Evolutionary conservation across 2,329 filamentous ascomycete genomes (phyloP).

Genomic region (Dryadomyces quercivorus): DNA sequence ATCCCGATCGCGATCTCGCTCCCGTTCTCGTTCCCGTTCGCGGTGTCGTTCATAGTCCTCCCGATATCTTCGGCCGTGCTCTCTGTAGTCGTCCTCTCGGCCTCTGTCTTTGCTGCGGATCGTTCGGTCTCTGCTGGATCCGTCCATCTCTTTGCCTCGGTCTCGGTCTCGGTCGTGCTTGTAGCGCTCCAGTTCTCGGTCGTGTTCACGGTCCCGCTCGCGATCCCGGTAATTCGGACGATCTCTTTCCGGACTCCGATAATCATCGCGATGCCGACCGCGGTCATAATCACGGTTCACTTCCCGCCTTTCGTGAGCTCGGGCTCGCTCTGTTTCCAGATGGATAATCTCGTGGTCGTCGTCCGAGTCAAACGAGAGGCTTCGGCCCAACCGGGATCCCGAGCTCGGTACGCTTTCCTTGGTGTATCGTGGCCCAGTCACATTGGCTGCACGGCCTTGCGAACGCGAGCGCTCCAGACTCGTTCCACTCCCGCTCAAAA

Average conservation of each 20-base stretch:
- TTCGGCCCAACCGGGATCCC: conserved; percentile 23
- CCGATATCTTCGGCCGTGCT: background rate
- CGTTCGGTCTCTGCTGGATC: conserved; percentile 12
- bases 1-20: conserved; percentile 20
- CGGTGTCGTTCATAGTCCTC: conserved; percentile 8
- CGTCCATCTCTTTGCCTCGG: conserved; percentile 6
- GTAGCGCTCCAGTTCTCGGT: conserved; percentile 12
- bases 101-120: conserved; percentile 12
- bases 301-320: conserved; percentile 15
- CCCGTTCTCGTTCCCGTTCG: conserved; percentile 18
- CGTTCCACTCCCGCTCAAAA: conserved; percentile 20
- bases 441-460: background rate
- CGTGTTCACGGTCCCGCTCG: conserved; percentile 20
- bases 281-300: conserved; percentile 21
- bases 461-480: conserved; percentile 19
- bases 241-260: conserved; percentile 19
- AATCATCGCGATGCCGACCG: conserved; percentile 21
- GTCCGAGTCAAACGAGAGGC: conserved; percentile 28
- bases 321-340: conserved; percentile 12
- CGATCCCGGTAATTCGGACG: conserved; percentile 21
- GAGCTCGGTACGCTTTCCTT: conserved; percentile 27
- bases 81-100: conserved; percentile 3
- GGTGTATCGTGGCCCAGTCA: conserved; percentile 19
- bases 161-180: conserved; percentile 19
- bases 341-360: conserved; percentile 2